Evolutionary conservation across 2,329 filamentous ascomycete species (phyloP), one percentile per base, ranked within the genome.

Genomic region (Fusarium torulosum): DNA sequence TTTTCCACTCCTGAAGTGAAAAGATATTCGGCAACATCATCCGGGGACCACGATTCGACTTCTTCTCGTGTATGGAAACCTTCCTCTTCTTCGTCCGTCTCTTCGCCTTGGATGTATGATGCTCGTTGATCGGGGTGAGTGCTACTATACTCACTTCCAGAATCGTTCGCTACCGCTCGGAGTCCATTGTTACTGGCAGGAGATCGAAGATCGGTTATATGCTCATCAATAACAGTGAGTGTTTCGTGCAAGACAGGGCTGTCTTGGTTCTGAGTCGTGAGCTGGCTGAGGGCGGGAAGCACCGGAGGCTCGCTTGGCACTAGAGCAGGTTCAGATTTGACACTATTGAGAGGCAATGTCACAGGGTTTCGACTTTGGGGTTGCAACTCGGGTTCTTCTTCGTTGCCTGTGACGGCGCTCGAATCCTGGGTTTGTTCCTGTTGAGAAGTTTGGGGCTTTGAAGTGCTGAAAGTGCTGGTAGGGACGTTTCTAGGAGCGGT

Each of bases 81-180:
- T 31, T 91, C 89, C 77, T 98, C 96, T 78, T 98, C 96, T 74
- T 97, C 94, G 72, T 98, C 95, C 2, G 94, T 97, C 79, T 97
- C 95, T 67, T 97, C 91, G 37, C 95, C 96, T 69, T 96, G 91
- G 65, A 98, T 95, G 77, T 97, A 97, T 2, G 95, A 97, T 72
- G 95, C 81, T 38, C 94, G 89, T 71, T 91, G 89, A 64, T 90
- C 90, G 38, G 92, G 76, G 55, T 92, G 89, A 62, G 88, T 92
- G 79, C 94, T 92, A 79, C 94, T 97, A 78, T 97, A 97, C 76
- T 97, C 93, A 80, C 93, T 97, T 49, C 90, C 91, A 3, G 94
- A 96, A 77, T 96, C 93, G 66, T 89, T 93, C 42, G 84, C 79
- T 51, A 80, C 79, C 55, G 84, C 74, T 68, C 86, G 81, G 66